Evolutionary conservation across 768 basidiomycete species (phyloP), one percentile per base, ranked within the genome.

Genomic region (Imleria badia): DNA sequence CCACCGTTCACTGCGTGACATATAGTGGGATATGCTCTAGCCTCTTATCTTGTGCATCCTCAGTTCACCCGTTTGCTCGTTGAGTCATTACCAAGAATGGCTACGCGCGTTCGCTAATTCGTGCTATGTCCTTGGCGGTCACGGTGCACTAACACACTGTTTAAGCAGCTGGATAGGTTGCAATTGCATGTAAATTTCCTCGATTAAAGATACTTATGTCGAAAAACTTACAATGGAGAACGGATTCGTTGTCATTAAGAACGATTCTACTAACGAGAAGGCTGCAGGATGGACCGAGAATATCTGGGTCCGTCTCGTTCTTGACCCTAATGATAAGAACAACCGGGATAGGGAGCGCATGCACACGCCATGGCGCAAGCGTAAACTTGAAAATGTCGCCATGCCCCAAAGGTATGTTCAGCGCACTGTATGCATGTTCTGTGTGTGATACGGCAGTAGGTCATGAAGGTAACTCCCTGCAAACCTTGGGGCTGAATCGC

Each of bases 331-430:
- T 39, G 80, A 86, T 61, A 80, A 78, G 61, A 68, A 76, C 13
- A 81, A 81, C n/a, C 84, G 83, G 81, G 68, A 72, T 54, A 65
- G 67, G 36, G 80, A 81, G 55, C 73, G 76, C 20, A 75, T 78
- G 47, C 80, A 84, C 63, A 80, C 85, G 79, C 83, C 83, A 1
- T 77, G 70, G 66, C 78, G 78, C 59, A 74, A 65, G 43, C 44
- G 22, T 17, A 26, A 26, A n/a, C n/a, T n/a, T n/a, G 42, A 78
- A 54, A 65, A 61, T 41, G 77, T 82, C n/a, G 67, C 75, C 6
- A 72, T 62, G 76, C 81, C 11, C 81, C 83, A 3, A 82, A 79
- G 72, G 81, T 76, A 60, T 51, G 15, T 23, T 13, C n/a, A n/a
- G 15, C 12, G 35, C 34, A 26, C 14, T 26, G 6, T 35, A 44